Percentiles rank a stretch among this genome's conserved stretches.
phyloP scores from a whole-genome alignment of 2,329 filamentous ascomycete genomes.

The Penicillium janthinellum region DNA sequence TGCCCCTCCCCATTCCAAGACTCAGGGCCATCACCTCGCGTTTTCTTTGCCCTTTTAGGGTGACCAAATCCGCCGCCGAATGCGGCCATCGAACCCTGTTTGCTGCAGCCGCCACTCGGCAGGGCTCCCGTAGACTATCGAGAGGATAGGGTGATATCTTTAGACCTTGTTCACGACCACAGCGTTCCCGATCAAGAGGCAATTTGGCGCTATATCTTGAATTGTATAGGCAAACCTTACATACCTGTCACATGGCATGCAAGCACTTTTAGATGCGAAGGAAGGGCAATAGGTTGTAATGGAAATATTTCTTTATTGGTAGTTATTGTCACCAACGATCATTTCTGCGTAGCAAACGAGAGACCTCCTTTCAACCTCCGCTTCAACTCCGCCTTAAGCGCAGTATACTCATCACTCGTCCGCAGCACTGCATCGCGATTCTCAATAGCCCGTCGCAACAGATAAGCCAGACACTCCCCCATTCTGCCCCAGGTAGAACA shows the following conservation, averaged over 20 bases:
- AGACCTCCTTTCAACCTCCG: slow-evolving; percentile 16
- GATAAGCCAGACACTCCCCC: slow-evolving; percentile 78
- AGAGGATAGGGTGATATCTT: background rate
- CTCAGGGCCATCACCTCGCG: background rate
- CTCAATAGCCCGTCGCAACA: slow-evolving; percentile 60
- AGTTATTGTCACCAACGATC: background rate
- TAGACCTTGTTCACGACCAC: background rate
- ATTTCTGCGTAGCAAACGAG: slow-evolving; percentile 12
- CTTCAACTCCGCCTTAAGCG: slow-evolving; percentile 29
- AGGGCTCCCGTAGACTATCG: slow-evolving; percentile 10
- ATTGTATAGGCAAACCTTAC: background rate
- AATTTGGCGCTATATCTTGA: background rate
- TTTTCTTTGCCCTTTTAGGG: background rate
- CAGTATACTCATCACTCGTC: slow-evolving; percentile 49
- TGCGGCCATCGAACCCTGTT: background rate
- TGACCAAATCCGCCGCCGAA: background rate
- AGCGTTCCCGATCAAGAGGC: background rate
- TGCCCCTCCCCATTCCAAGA: too few species aligned
- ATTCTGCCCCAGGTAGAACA: slow-evolving; percentile 60
- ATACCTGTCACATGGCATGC: too few species aligned
- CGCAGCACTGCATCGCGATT: slow-evolving; percentile 61
- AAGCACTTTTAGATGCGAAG: background rate
- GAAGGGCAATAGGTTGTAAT: background rate
- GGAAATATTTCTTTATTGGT: background rate
- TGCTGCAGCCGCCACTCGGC: slow-evolving; percentile 11